Percentiles rank a stretch among this genome's conserved stretches.
These are phyloP conservation scores for Vigna trinervia DNA, from an alignment of 306 rosid genomes.

Conservation along the genomic window DNA sequence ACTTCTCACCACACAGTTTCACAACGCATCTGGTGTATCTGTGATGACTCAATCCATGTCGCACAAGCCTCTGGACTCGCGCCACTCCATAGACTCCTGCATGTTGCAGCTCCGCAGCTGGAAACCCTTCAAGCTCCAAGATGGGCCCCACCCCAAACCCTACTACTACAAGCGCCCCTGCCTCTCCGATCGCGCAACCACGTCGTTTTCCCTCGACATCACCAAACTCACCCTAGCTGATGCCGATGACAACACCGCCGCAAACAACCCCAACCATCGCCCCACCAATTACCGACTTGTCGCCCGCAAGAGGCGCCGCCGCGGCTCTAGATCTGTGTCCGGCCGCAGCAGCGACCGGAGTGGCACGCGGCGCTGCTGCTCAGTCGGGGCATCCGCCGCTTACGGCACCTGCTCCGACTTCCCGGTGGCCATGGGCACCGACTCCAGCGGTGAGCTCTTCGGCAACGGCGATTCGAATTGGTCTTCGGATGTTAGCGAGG, in stretches of 20 bases:
- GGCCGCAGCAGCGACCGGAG: constrained; percentile 98
- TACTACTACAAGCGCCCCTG: constrained; percentile 75
- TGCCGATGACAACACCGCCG: constrained; percentile 52
- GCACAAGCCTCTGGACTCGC: constrained; percentile 66
- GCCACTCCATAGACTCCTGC: constrained; percentile 71
- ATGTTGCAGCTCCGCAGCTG: constrained; percentile 73
- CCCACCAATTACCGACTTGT: constrained; percentile 58
- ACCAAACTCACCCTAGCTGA: constrained; percentile 76
- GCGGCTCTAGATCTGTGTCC: constrained; percentile 91
- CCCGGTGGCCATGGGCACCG: constrained; percentile 90
- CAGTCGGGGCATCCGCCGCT: constrained; percentile 92
- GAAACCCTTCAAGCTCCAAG: constrained; percentile 75
- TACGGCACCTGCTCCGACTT: constrained; percentile 95
- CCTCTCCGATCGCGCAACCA: constrained; percentile 82
- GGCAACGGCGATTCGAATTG: constrained; percentile 86
- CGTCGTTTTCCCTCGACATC: constrained; percentile 69
- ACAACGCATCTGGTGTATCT: background rate
- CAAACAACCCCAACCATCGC: constrained; percentile 15
- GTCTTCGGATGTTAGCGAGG: constrained; percentile 95
- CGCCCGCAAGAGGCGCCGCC: constrained; percentile 84
- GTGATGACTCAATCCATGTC: constrained; percentile 60
- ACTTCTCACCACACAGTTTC: background rate
- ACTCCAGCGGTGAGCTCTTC: constrained; percentile 95
- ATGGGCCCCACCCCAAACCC: constrained; percentile 20
- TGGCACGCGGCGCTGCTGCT: constrained; percentile 86